Evolutionary conservation across 495 filamentous ascomycete genomes (phyloP), one percentile per base, ranked within the genome.

Genomic region (Bathelium albidoporum): DNA sequence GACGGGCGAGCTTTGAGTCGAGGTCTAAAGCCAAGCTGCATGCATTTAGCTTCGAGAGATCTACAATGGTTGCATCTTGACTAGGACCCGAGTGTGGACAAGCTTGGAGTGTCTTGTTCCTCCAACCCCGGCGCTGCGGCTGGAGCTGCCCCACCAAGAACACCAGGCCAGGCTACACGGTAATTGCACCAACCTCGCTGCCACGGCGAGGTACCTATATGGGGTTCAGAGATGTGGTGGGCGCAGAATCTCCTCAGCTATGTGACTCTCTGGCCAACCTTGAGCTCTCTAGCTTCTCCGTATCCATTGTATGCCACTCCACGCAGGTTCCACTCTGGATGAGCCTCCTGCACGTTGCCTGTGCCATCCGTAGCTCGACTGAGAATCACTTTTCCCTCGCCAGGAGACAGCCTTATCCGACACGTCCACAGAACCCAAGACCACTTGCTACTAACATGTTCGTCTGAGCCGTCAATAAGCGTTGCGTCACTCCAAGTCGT

Each of bases 1-100:
- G 89, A 92, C 60, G 85, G 84, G 70, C 87, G 86, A 74, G 81
- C 77, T 81, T 79, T 85, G 67, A 92, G 74, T 71, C 81, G 82
- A 71, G 82, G 86, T 70, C 79, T 75, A 66, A 86, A 73, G 70
- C 84, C 83, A 74, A 86, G 73, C 72, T 55, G 49, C 49, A 74
- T 75, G 61, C 70, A 75, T 44, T 39, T 62, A 31, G 36, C 34
- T 62, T 60, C 59, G 20, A 36, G 49, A 24, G 29, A n/a, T 55
- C 29, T n/a, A n/a, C n/a, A n/a, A 55, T 55, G 22, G 49, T 55
- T 55, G 49, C 9, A 55, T 11, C 49, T 55, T 29, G n/a, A n/a
- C n/a, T n/a, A 55, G 49, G 26, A 26, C 22, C 22, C 9, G 7
- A 55, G 16, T 29, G 49, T 20, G 20, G 24, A 55, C 20, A 20